phyloP scores from a whole-genome alignment of 129 eudicot genomes.

The Tagetes erecta region DNA sequence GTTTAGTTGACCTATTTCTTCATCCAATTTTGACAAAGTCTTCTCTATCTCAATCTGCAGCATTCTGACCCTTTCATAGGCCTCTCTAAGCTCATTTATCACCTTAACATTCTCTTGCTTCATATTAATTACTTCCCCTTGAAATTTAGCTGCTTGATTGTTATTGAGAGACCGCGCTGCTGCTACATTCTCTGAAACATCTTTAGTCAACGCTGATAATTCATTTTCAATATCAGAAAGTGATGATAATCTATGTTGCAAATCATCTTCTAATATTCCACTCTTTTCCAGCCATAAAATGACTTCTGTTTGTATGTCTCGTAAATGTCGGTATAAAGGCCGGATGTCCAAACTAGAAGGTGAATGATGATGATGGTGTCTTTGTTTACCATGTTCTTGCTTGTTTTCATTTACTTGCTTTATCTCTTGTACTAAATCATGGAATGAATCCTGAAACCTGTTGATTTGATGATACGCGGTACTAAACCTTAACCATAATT shows the following conservation, averaged over 20 bases:
- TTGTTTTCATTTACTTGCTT: constrained; percentile 37
- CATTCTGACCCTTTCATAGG: constrained; percentile 42
- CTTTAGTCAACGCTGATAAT: constrained; percentile 38
- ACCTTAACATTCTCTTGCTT: constrained; percentile 68
- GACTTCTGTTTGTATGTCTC: constrained; percentile 67
- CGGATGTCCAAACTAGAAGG: constrained; percentile 40
- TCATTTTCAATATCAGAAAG: constrained; percentile 58
- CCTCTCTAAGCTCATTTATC: constrained; percentile 51
- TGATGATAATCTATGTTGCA: constrained; percentile 56
- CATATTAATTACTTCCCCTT: constrained; percentile 73
- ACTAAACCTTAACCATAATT: constrained; percentile 71
- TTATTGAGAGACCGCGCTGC: constrained; percentile 20
- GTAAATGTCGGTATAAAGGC: constrained; percentile 65
- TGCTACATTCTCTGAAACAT: constrained; percentile 19
- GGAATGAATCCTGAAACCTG: constrained; percentile 58
- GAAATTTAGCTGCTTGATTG: constrained; percentile 63
- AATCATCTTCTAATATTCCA: constrained; percentile 57
- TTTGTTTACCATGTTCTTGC: constrained; percentile 33
- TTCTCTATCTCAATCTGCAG: constrained; percentile 48
- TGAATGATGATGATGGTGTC: constrained; percentile 16
- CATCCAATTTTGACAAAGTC: constrained; percentile 48
- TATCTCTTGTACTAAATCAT: constrained; percentile 56
- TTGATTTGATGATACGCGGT: constrained; percentile 65
- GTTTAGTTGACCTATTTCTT: constrained; percentile 42
- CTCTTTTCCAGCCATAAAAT: constrained; percentile 63